phyloP scores from a whole-genome alignment of 2,329 filamentous ascomycete genomes.

The Rosellinia necatrix region DNA sequence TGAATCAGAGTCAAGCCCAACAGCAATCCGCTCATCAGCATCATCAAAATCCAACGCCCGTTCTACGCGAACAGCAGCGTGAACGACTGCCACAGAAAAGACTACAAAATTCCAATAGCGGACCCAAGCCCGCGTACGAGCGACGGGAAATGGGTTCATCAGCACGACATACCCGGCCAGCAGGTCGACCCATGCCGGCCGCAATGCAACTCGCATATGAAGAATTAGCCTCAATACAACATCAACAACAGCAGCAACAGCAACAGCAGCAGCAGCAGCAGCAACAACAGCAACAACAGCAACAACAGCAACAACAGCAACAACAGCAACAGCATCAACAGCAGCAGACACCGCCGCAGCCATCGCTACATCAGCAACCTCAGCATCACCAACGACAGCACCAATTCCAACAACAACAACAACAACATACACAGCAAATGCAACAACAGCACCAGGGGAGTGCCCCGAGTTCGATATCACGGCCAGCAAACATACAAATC shows the following conservation, averaged over 20 bases:
- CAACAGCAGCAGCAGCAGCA: slow-evolving; percentile 19
- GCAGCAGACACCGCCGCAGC: no score
- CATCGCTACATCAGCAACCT: no score
- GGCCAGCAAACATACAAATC: slow-evolving; percentile 18
- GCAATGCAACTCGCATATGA: slow-evolving; percentile 29
- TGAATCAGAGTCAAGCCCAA: slow-evolving; percentile 14
- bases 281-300: slow-evolving; percentile 9
- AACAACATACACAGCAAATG: slow-evolving; percentile 10
- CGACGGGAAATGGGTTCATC: slow-evolving; percentile 15
- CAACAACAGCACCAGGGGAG: slow-evolving; percentile 16
- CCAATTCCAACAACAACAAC: slow-evolving; percentile 9
- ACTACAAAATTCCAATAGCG: slow-evolving; percentile 18
- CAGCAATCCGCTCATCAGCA: slow-evolving; percentile 16
- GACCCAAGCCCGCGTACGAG: slow-evolving; percentile 24
- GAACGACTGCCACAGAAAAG: slow-evolving; percentile 27
- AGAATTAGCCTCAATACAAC: slow-evolving; percentile 24
- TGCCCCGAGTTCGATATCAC: slow-evolving; percentile 22
- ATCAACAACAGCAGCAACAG: slow-evolving; percentile 13
- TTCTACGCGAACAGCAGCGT: slow-evolving; percentile 22
- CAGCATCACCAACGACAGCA: slow-evolving; percentile 1
- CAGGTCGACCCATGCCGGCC: slow-evolving; percentile 20
- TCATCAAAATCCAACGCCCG: slow-evolving; percentile 9
- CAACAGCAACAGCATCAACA: no score
- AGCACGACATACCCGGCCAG: slow-evolving; percentile 13
- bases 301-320: slow-evolving; percentile 7